Percentiles rank a stretch among this genome's conserved stretches.
phyloP scores from a whole-genome alignment of 176 grass and related monocot species.

The Hyparrhenia diplandra region DNA sequence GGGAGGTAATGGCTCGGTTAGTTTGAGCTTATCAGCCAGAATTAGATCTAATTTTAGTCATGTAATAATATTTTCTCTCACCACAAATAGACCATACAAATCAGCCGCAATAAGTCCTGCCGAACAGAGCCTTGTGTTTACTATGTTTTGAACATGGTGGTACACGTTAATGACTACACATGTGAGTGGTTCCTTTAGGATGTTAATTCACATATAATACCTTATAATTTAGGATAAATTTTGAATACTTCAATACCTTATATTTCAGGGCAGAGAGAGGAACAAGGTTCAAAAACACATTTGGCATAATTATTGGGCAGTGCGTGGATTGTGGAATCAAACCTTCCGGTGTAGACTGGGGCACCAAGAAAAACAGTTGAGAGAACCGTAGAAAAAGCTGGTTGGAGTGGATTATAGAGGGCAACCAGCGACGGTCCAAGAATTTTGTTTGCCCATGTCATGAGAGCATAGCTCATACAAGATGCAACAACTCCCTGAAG shows the following conservation, averaged over 20 bases:
- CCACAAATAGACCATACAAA: too few relatives aligned
- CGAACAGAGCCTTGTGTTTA: background rate
- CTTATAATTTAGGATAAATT: background rate
- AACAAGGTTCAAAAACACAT: background rate
- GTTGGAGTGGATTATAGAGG: constrained; percentile 85
- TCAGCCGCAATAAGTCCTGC: too few relatives aligned
- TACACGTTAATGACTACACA: background rate
- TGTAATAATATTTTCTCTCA: too few relatives aligned
- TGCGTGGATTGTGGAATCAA: background rate
- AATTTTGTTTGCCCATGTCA: constrained; percentile 96
- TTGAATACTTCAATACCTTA: background rate
- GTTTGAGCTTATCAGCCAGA: too few relatives aligned
- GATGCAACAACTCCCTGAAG: constrained; percentile 77
- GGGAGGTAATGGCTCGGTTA: background rate
- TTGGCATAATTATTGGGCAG: background rate
- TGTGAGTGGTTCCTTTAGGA: background rate
- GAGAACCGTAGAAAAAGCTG: constrained; percentile 70
- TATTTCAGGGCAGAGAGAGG: background rate
- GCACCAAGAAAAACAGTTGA: constrained; percentile 87
- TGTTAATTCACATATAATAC: rapidly evolving
- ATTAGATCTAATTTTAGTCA: too few relatives aligned
- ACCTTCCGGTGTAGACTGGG: constrained; percentile 86
- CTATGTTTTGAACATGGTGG: background rate
- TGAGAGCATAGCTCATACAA: constrained; percentile 77
- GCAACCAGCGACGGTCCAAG: constrained; percentile 78